Evolutionary conservation across 768 basidiomycete genomes (phyloP).

Genomic region (Jaapia argillacea): DNA sequence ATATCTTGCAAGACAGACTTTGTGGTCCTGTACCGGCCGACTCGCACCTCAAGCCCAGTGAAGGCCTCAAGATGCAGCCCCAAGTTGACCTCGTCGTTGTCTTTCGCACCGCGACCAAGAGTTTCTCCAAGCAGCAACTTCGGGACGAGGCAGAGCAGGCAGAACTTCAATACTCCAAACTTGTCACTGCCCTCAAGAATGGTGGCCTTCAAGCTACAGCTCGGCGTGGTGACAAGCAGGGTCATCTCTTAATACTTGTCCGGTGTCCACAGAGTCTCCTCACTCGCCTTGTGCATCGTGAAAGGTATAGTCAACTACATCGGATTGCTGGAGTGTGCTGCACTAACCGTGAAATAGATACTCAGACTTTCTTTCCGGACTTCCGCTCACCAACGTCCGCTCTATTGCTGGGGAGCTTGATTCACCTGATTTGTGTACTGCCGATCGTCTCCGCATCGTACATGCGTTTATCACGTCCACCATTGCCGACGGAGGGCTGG

Average conservation of each 20-base stretch:
- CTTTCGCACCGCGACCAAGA: slow-evolving; percentile 45
- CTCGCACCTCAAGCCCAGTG: too few relatives aligned
- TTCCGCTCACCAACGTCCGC: slow-evolving; percentile 45
- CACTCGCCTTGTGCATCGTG: slow-evolving; percentile 54
- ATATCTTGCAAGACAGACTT: too few relatives aligned
- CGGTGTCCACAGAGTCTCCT: slow-evolving; percentile 55
- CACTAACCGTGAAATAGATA: slow-evolving; percentile 30
- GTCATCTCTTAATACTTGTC: slow-evolving; percentile 71
- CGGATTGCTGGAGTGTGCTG: background rate
- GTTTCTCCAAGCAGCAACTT: slow-evolving; percentile 50
- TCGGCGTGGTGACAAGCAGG: slow-evolving; percentile 64
- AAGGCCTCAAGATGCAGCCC: slow-evolving; percentile 30
- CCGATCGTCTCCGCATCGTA: slow-evolving; percentile 76
- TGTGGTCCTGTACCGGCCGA: too few relatives aligned
- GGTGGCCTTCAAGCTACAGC: slow-evolving; percentile 66
- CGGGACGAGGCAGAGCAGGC: slow-evolving; percentile 55
- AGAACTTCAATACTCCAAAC: slow-evolving; percentile 55
- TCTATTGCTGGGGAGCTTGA: slow-evolving; percentile 31
- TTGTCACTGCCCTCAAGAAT: slow-evolving; percentile 49
- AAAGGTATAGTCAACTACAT: slow-evolving; percentile 41
- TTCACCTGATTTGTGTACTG: slow-evolving; percentile 42
- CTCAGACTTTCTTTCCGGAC: slow-evolving; percentile 67
- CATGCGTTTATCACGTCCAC: slow-evolving; percentile 63
- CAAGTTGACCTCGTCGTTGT: slow-evolving; percentile 68
- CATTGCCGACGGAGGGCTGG: slow-evolving; percentile 72